A percentile compares a stretch with the other conserved stretches of the same genome.
phyloP scores from a whole-genome alignment of 371 early-diverging fungal species.

The Enterospora canceri region DNA sequence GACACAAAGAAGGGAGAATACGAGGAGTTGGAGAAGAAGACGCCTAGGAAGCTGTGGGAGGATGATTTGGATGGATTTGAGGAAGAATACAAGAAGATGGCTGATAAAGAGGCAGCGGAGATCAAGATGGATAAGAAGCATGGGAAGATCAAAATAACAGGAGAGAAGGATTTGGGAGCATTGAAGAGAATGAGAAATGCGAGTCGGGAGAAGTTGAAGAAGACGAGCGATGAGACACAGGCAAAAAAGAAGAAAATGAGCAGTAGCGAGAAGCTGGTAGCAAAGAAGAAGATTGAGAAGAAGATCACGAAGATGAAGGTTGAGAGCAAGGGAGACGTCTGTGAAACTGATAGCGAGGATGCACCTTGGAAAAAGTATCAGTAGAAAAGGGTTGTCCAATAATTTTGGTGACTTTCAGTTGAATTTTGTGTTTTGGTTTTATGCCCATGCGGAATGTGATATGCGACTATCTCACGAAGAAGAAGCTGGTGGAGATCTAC shows the following conservation, averaged over 20 bases:
- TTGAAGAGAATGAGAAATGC: background rate
- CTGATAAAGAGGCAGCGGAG: slow-evolving; percentile 25
- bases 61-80: slow-evolving; percentile 62
- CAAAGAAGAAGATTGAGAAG: slow-evolving; percentile 38
- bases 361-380: too few relatives aligned
- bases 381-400: background rate
- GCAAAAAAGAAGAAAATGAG: slow-evolving; percentile 10
- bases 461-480: background rate
- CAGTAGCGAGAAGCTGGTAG: slow-evolving; percentile 16
- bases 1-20: slow-evolving; percentile 64
- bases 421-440: background rate
- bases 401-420: background rate
- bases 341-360: too few relatives aligned
- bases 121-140: slow-evolving; percentile 22
- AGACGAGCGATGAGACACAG: slow-evolving; percentile 19
- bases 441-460: background rate
- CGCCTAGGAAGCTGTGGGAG: slow-evolving; percentile 73
- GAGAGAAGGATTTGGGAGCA: background rate
- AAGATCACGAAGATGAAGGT: slow-evolving; percentile 40
- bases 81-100: slow-evolving; percentile 14
- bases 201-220: slow-evolving; percentile 3
- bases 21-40: slow-evolving; percentile 60
- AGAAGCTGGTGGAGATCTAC: background rate
- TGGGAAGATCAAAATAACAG: background rate
- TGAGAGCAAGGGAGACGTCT: slow-evolving; percentile 38